Evolutionary conservation across 305 asterid genomes (phyloP), one percentile per base, ranked within the genome.

Genomic region (Ajuga reptans): DNA sequence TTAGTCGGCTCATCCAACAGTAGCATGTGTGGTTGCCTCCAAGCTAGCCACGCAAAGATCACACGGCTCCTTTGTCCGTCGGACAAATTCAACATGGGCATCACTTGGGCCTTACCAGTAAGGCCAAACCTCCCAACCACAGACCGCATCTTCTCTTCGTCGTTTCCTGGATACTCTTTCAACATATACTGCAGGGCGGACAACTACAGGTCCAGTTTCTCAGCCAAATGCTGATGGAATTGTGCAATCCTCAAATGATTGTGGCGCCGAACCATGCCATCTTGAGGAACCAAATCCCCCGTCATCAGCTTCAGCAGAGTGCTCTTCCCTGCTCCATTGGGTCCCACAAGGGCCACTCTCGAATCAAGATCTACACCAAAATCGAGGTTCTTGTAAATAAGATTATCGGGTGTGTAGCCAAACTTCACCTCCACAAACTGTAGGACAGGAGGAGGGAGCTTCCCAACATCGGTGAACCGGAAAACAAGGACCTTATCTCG

Each of bases 311-410:
- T 94, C 79, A 94, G 86, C 52, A 94, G 80, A 21, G 98, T 94
- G 66, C 98, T 94, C 78, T 94, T 94, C 6, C 99, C 99, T 17
- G 99, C 99, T 18, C 98, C 99, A 67, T 94, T 94, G 52, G 98
- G 99, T 2, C 99, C 99, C 61, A 91, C 99, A 43, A 94, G 84
- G n/a, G 99, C 99, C 5, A 94, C 77, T 67, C 99, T 84, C 0
- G 99, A 91, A 73, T 94, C 99, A 0, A 91, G 89, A 85, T 94
- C 99, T 2, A 94, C 99, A 21, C 99, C 99, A 64, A 91, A 94
- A 57, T 94, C 99, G 9, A 94, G 64, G 70, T 80, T 80, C 89
- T 89, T 94, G 86, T 94, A 94, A 77, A 94, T 87, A 59, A 91
- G 91, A 70, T 91, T 87, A 3, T 91, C 99, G 9, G 96, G 94